phyloP scores from a whole-genome alignment of 306 rosid species.

The Argentina anserina region DNA sequence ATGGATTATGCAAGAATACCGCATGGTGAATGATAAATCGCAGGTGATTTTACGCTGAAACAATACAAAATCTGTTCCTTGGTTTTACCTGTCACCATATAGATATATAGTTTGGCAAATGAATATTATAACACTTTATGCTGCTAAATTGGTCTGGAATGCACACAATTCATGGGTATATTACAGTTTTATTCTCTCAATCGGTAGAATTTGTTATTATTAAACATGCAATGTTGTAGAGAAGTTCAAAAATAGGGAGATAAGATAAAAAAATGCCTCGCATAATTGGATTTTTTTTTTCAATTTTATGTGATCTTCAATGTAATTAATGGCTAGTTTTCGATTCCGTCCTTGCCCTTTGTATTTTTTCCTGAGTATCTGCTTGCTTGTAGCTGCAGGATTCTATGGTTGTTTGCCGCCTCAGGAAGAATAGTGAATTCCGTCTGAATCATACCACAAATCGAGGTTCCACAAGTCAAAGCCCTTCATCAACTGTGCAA shows the following conservation, averaged over 20 bases:
- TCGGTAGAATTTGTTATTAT: not conserved
- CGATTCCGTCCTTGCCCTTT: too few species aligned
- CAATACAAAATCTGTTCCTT: too few species aligned
- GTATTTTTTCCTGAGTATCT: too few species aligned
- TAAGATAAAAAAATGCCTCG: not conserved
- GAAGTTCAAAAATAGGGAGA: not conserved
- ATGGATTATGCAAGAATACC: slow-evolving; percentile 96
- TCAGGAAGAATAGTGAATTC: slow-evolving; percentile 68
- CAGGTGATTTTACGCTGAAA: slow-evolving; percentile 63
- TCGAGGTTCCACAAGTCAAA: slow-evolving; percentile 51
- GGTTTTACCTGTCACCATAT: not conserved
- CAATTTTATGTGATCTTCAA: not conserved
- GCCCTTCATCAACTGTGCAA: slow-evolving; percentile 26
- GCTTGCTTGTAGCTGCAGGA: slow-evolving; percentile 44
- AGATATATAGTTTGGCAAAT: not conserved
- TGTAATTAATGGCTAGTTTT: not conserved
- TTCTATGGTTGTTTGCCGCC: slow-evolving; percentile 81
- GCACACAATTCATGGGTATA: not conserved
- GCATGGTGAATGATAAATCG: slow-evolving; percentile 50
- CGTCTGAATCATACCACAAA: slow-evolving; percentile 41
- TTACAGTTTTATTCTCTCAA: not conserved
- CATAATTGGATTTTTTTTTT: not conserved
- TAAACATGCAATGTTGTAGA: not conserved
- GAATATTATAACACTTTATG: not conserved
- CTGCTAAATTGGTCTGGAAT: not conserved